These are phyloP conservation scores for Bolboschoenoplectus hybrid DNA, from an alignment of 202 grass and related monocot species.

Conservation along the genomic window DNA sequence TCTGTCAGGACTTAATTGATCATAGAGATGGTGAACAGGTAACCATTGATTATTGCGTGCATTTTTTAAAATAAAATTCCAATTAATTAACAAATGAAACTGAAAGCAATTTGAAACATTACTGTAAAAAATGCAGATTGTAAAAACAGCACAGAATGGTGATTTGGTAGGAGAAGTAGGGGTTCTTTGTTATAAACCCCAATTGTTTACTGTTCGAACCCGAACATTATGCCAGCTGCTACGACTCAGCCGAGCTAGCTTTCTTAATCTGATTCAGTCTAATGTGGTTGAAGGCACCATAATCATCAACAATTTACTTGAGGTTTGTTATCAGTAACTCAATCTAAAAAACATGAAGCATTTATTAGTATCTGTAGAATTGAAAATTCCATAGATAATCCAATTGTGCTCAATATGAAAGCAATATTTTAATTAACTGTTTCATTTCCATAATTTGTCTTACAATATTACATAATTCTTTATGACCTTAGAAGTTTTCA, in stretches of 20 bases:
- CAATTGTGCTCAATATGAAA: not conserved
- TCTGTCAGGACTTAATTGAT: conserved; percentile 76
- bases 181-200: conserved; percentile 91
- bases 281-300: conserved; percentile 92
- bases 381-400: not conserved
- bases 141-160: conserved; percentile 57
- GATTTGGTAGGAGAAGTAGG: conserved; percentile 95
- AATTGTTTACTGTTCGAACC: conserved; percentile 89
- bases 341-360: not conserved
- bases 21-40: conserved; percentile 61
- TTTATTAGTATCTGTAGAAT: not conserved
- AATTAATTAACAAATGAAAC: conserved; percentile 24
- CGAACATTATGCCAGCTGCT: conserved; percentile 87
- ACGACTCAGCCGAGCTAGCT: conserved; percentile 73
- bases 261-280: conserved; percentile 87
- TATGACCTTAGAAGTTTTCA: not conserved
- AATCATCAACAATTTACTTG: conserved; percentile 93
- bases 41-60: conserved; percentile 42
- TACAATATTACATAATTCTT: not conserved
- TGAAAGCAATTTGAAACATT: conserved; percentile 37
- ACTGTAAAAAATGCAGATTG: conserved; percentile 49
- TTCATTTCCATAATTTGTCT: not conserved
- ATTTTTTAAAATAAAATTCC: conserved; percentile 24
- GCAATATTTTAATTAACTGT: not conserved
- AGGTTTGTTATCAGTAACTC: conserved; percentile 47